Conservation (phyloP, 2,329 filamentous ascomycete species). For the Alternaria postmessia region DNA sequence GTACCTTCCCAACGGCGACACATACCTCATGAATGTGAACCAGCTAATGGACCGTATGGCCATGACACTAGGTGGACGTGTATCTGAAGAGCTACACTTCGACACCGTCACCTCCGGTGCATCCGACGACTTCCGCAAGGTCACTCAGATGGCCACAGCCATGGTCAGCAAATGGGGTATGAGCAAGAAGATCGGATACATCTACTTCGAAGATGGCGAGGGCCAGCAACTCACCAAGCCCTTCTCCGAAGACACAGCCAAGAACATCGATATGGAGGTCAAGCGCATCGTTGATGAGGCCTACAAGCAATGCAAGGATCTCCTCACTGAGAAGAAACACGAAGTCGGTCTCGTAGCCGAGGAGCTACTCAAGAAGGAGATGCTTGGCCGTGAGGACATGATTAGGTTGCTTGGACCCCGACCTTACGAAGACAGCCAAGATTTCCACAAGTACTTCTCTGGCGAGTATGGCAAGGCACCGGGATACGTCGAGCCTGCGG, state of each 20-base stretch:
- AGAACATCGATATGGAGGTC: constrained; percentile 91
- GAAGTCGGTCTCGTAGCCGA: constrained; percentile 91
- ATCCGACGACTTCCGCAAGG: constrained; percentile 98
- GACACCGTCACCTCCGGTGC: constrained; percentile 94
- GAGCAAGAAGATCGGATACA: constrained; percentile 90
- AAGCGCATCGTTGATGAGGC: constrained; percentile 90
- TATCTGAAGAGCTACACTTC: constrained; percentile 96
- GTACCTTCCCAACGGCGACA: constrained; percentile 90
- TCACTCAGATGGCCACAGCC: constrained; percentile 90
- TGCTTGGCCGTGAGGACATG: constrained; percentile 90
- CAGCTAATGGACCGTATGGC: constrained; percentile 99
- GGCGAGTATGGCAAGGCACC: constrained; percentile 49
- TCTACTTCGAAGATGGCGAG: constrained; percentile 87
- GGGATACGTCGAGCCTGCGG: constrained; percentile 44
- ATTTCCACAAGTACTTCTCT: constrained; percentile 93
- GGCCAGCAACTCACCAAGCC: constrained; percentile 88
- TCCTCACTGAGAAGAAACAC: constrained; percentile 84
- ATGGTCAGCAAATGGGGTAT: constrained; percentile 99
- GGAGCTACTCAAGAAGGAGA: constrained; percentile 90
- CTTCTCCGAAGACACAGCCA: constrained; percentile 92
- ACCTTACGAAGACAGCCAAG: constrained; percentile 83
- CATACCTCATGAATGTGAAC: constrained; percentile 93
- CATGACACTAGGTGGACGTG: constrained; percentile 95
- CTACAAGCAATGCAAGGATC: constrained; percentile 86
- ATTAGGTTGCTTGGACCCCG: constrained; percentile 84